Base-by-base conservation (phyloP, 805 yeast genomes). In the Ogataea ganodermae region DNA sequence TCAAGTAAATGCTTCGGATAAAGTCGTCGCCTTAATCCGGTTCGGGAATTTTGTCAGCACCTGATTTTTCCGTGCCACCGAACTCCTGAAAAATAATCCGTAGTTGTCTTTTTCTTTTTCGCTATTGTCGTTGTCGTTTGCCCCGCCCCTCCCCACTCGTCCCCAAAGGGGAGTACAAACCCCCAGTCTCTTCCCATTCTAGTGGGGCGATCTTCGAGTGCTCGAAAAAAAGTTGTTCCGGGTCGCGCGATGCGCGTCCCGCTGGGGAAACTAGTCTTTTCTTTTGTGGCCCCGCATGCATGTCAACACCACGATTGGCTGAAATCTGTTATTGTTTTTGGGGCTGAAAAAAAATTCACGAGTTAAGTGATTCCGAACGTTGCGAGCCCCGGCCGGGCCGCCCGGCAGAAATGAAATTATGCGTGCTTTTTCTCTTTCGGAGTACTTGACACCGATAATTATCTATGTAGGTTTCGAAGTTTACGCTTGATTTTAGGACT, bases 81-180 rank as follows among this genome's bases (percentile, higher is more conserved):
- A 35, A 12, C 26, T 10, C 23, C 31, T 38, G 17, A 18, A 22
- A 38, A 38, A 38, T 38, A 38, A 38, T 38, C 42, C 42, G 42
- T 18, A 24, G 16, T 38, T 36, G 23, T 26, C 7, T 24, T 7
- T 27, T 26, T 38, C 32, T 17, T n/a, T 26, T 26, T 12, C 23
- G 22, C 31, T 37, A 39, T 30, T 39, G 43, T 27, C 43, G 35
- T 18, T 39, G 44, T 42, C 39, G 40, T 36, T 13, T 45, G 28
- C 49, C 47, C 49, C 52, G 27, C 51, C 39, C 45, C 44, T 23
- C 49, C 23, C 47, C 42, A 31, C 51, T 38, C 43, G 31, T 28
- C 36, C 41, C 42, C 42, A 38, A 38, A 38, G 42, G 42, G 42
- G 30, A 38, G 16, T 17, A 38, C 42, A 38, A 22, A 20, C 44